Base-by-base conservation (phyloP, 1,284 basidiomycete species). In the Taiwanofungus camphoratus region DNA sequence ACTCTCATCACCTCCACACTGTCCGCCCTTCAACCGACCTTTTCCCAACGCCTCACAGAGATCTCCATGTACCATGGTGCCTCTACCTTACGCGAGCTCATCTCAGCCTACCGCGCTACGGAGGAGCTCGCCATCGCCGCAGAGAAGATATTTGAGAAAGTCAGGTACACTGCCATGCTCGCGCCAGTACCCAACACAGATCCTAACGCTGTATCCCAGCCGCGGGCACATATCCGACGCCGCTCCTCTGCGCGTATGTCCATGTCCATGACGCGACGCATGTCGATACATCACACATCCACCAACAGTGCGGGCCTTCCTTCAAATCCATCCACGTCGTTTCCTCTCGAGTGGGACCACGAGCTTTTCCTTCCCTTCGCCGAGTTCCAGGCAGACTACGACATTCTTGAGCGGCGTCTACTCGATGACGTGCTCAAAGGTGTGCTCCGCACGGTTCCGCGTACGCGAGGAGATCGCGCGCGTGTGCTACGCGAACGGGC, bases 321-420 rank as follows among this genome's bases (percentile, higher is more conserved):
- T 4, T 9, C 40, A 6, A 7, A 5, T 6, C 8, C n/a, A 41
- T 46, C n/a, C 53, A 36, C 56, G 12, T 71, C 75, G 35, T 54
- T 55, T 16, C 69, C 68, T 8, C 65, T 77, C 50, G 81, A 82
- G 37, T 96, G 93, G 93, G 91, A 95, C 56, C 82, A 85, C 42
- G 81, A 86, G 30, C 70, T 96, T 7, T 94, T 92, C 62, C 91
- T 93, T 58, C 90, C 93, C 0, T 96, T 95, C 68, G 70, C 93
- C 15, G 88, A 93, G 57, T 85, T 86, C 49, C 93, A 96, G 58
- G 71, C 79, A 13, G 84, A 92, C 42, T 96, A 94, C 61, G 76
- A 77, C 0, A 65, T 72, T 0, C 71, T 94, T 29, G 93, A 97
- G 62, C 73, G 75, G 33, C 75, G 77, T 8, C 73, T 79, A 39